Base-by-base conservation (phyloP, 768 basidiomycete genomes). In the Infundibulicybe gibba region DNA sequence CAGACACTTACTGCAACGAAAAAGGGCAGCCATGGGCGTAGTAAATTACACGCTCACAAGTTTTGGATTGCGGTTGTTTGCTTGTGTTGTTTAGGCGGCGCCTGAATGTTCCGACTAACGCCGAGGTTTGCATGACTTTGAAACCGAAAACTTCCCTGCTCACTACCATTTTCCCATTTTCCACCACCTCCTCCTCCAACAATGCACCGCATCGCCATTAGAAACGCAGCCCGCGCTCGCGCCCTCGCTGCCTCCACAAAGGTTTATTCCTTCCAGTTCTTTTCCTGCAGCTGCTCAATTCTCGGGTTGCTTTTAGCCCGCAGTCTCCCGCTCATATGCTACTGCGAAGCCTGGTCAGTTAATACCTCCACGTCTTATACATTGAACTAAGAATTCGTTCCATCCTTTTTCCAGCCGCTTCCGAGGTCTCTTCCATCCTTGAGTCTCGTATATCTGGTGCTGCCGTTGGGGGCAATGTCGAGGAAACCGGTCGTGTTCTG, bases 381-480 rank as follows among this genome's bases (percentile, higher is more conserved):
- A 19, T 31, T 31, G 40, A 45, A 45, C 59, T 68, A 37, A 65
- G 57, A 20, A 50, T 53, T 55, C 53, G 59, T 52, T 54, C 53
- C 48, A 51, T 40, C 43, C 40, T 31, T 14, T 19, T 19, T 38
- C 10, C 35, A 38, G 35, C 35, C 66, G 97, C 95, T 57, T 95
- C 94, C 61, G 97, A 99, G 82, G 97, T 99, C 58, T 95, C 97
- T 39, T 94, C 94, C 60, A 97, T 99, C 75, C 85, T 99, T 64
- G 97, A 99, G 81, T 88, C 89, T 63, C 91, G 97, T 68, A 99
- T 99, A 68, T 82, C 94, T 56, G 97, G 95, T 67, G 80, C 90
- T 55, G 75, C 87, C 57, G 76, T 93, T 58, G 86, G 90, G 60
- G 91, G 83, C 60, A 97, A 97, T 67, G 92, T 98, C 63, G 93